Percentiles rank a stretch among this genome's conserved stretches.
Conservation (phyloP, 1,139 yeast species). For the Suhomyces ambrosiae region DNA sequence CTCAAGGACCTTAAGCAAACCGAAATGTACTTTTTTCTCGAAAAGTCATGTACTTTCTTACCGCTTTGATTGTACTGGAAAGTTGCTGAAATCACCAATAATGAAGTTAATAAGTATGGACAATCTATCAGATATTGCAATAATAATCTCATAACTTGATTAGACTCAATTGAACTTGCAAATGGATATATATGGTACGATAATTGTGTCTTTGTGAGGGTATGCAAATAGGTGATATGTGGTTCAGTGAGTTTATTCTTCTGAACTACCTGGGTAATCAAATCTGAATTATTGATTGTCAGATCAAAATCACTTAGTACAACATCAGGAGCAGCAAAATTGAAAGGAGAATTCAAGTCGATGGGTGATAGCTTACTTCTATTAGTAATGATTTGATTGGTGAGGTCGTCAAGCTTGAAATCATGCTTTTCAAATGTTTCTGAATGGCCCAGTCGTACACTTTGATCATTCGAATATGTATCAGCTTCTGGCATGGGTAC, state of each 20-base stretch:
- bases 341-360: constrained; percentile 7
- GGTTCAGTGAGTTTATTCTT: constrained; percentile 30
- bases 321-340: constrained; percentile 5
- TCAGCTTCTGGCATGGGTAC: background rate
- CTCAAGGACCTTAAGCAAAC: constrained; percentile 36
- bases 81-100: constrained; percentile 43
- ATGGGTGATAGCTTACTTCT: constrained; percentile 5
- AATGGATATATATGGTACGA: constrained; percentile 41
- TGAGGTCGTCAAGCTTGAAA: constrained; percentile 13
- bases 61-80: constrained; percentile 39
- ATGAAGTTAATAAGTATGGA: constrained; percentile 37
- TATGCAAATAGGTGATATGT: constrained; percentile 35
- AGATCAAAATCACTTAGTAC: constrained; percentile 9
- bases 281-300: constrained; percentile 20
- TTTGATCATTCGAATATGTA: constrained; percentile 4
- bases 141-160: constrained; percentile 37
- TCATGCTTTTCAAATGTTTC: constrained; percentile 13
- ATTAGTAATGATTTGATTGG: constrained; percentile 10
- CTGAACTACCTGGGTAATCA: constrained; percentile 28
- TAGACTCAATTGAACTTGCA: constrained; percentile 38
- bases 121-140: constrained; percentile 38
- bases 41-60: constrained; percentile 30
- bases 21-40: constrained; percentile 34
- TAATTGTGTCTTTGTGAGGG: constrained; percentile 31
- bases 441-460: constrained; percentile 8